These are phyloP conservation scores for Hylodesmum podocarpum DNA, from an alignment of 306 rosid species.

Conservation along the genomic window DNA sequence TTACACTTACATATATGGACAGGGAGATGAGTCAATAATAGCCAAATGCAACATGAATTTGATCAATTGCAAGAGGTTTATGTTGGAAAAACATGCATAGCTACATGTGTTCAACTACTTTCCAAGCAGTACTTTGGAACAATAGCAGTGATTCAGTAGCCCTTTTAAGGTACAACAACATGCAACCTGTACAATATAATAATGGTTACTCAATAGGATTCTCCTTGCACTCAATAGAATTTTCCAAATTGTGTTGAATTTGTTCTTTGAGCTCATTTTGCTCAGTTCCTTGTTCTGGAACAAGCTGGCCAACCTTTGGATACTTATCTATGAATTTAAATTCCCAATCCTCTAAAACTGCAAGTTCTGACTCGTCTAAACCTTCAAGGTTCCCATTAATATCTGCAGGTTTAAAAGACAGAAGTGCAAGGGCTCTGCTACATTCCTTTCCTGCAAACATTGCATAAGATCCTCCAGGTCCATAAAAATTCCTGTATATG, in stretches of 20 bases:
- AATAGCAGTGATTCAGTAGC: neutral
- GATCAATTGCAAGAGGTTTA: neutral
- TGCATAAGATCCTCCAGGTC: slow-evolving; percentile 75
- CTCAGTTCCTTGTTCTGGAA: slow-evolving; percentile 25
- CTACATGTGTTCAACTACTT: neutral
- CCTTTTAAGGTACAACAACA: neutral
- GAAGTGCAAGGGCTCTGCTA: slow-evolving; percentile 83
- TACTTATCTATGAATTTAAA: slow-evolving; percentile 79
- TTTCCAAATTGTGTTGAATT: slow-evolving; percentile 13
- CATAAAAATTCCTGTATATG: slow-evolving; percentile 77
- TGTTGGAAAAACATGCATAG: neutral
- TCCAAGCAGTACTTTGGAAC: neutral
- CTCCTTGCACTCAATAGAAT: slow-evolving; percentile 20
- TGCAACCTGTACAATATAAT: slow-evolving; percentile 18
- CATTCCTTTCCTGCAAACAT: slow-evolving; percentile 91
- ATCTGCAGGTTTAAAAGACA: slow-evolving; percentile 82
- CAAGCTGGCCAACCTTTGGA: slow-evolving; percentile 66
- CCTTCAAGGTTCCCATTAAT: slow-evolving; percentile 74
- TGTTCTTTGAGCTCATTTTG: slow-evolving; percentile 33
- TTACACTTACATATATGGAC: neutral
- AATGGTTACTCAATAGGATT: neutral
- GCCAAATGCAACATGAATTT: neutral
- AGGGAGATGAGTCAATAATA: neutral
- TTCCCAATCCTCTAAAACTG: slow-evolving; percentile 85
- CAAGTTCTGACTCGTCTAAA: slow-evolving; percentile 64